These are phyloP conservation scores for Alternaria sp. DNA, from an alignment of 2,329 filamentous ascomycete genomes.

Conservation along the genomic window DNA sequence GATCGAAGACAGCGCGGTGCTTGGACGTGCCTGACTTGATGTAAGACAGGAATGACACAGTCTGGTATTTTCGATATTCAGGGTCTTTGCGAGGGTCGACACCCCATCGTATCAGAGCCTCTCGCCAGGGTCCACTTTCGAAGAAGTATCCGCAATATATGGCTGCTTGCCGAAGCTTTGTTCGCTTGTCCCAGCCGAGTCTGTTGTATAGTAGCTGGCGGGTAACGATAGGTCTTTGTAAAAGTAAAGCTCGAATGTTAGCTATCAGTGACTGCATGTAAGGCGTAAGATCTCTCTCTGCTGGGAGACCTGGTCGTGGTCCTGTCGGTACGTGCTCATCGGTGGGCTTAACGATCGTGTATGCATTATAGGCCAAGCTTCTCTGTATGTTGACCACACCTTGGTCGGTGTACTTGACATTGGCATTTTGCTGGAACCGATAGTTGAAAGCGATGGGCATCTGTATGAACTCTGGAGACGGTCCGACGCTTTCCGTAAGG, in stretches of 20 bases:
- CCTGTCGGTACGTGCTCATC: conserved; percentile 68
- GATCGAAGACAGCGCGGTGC: conserved; percentile 37
- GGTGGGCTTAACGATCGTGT: conserved; percentile 68
- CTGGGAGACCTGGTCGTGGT: conserved; percentile 65
- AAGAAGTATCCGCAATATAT: conserved; percentile 93
- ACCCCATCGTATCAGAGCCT: conserved; percentile 85
- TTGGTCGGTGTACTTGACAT: conserved; percentile 68
- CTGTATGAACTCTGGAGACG: conserved; percentile 80
- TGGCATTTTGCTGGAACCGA: conserved; percentile 84
- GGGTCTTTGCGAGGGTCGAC: conserved; percentile 83
- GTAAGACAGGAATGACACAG: conserved; percentile 61
- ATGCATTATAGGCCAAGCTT: conserved; percentile 37
- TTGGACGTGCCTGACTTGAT: conserved; percentile 38
- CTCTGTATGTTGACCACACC: conserved; percentile 43
- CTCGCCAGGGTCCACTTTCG: conserved; percentile 89
- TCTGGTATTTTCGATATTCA: conserved; percentile 84
- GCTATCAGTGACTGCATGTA: conserved; percentile 71
- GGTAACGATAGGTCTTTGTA: conserved; percentile 84
- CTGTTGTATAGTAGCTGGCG: conserved; percentile 81
- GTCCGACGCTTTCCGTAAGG: conserved; percentile 74
- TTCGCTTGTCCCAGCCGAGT: conserved; percentile 64
- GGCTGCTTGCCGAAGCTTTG: conserved; percentile 74
- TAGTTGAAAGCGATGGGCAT: conserved; percentile 76
- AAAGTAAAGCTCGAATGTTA: conserved; percentile 71
- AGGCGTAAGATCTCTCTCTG: conserved; percentile 60